Base-by-base conservation (phyloP, 2,329 filamentous ascomycete genomes). In the Epicoccum nigrum region DNA sequence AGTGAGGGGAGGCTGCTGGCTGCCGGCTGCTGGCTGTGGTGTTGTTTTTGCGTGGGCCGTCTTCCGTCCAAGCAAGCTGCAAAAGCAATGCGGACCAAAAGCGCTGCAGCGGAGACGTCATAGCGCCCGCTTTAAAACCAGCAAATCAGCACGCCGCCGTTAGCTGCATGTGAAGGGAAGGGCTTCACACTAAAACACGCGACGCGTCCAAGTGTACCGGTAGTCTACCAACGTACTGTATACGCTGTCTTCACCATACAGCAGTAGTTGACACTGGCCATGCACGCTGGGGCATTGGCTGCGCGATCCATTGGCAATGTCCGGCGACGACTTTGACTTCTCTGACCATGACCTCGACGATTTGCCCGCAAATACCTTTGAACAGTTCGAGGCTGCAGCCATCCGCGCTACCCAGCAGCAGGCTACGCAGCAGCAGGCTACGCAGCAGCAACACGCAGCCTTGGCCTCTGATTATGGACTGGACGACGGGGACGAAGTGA, bases 381-480 rank as follows among this genome's bases (percentile, higher is more conserved):
- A 73, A 30, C 69, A 77, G 49, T 72, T 81, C 19, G 78, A 81
- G 62, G 68, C 71, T 33, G 71, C 67, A 37, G 79, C 78, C 45
- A 54, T 76, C 16, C 69, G 66, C 11, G 76, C 76, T 8, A 80
- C 77, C 15, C 76, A 78, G 59, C 43, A 45, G 34, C 42, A 21
- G 37, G 51, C 39, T 31, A 13, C 43, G 34, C 19, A n/a, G 30
- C 13, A 13, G 3, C 39, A 37, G 13, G 11, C 45, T 51, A 17
- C 55, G 55, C 16, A 59, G 71, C 2, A 15, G 35, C 15, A 32
- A 17, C 34, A 30, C 13, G 31, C 49, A 9, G 53, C 50, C 7
- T 30, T 51, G 4, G 58, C 48, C 23, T 63, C 59, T 4, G 76
- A 79, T 60, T 78, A 79, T 60, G 77, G 76, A 39, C 68, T 75